phyloP scores from a whole-genome alignment of 148 eudicot species.

The Dysphania ambrosioides region DNA sequence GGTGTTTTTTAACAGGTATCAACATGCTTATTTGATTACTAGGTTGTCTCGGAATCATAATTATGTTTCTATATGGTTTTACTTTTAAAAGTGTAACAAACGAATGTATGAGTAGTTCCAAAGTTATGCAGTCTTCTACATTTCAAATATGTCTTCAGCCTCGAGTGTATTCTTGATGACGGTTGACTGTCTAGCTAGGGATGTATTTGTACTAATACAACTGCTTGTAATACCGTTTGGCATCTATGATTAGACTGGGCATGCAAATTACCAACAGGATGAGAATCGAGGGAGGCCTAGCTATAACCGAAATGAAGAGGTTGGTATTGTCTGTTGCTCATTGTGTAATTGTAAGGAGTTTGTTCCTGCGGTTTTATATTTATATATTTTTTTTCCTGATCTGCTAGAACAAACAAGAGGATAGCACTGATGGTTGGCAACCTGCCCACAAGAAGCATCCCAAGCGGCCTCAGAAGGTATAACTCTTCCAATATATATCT shows the following conservation, averaged over 20 bases:
- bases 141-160: not conserved
- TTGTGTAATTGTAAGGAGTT: not conserved
- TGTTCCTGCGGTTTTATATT: not conserved
- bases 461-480: slow-evolving; percentile 57
- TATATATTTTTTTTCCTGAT: slow-evolving; percentile 13
- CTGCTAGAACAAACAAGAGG: slow-evolving; percentile 43
- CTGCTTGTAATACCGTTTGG: slow-evolving; percentile 3
- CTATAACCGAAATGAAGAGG: slow-evolving; percentile 36
- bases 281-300: slow-evolving; percentile 25
- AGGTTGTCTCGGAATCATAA: not conserved
- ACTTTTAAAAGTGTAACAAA: not conserved
- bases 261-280: slow-evolving; percentile 32
- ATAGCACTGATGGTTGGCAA: slow-evolving; percentile 64
- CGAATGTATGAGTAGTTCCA: not conserved
- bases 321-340: slow-evolving; percentile 8
- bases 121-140: not conserved
- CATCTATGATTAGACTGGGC: slow-evolving; percentile 35
- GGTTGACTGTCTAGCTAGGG: too few relatives aligned
- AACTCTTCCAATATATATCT: not conserved
- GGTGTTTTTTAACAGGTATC: not conserved
- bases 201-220: not conserved
- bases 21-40: not conserved
- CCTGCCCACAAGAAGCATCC: slow-evolving; percentile 62
- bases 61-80: not conserved
- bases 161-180: not conserved